Evolutionary conservation across 805 yeast species (phyloP).

Genomic region (Lipomyces chichibuensis): DNA sequence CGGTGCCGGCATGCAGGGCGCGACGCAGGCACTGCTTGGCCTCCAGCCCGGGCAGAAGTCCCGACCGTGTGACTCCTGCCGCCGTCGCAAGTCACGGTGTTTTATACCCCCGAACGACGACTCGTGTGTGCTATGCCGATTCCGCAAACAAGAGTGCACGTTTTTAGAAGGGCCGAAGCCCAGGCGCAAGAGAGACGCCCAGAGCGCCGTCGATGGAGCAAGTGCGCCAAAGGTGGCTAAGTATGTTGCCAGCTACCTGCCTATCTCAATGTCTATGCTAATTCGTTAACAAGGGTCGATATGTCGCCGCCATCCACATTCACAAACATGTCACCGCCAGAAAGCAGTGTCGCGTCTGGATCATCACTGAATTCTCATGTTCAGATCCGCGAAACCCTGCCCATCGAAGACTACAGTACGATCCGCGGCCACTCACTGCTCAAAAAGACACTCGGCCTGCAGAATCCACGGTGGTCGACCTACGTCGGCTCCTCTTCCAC

Average conservation of each 20-base stretch:
- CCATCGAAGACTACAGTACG: constrained; percentile 67
- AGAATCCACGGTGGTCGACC: constrained; percentile 87
- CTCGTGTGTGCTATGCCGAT: constrained; percentile 61
- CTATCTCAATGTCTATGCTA: constrained; percentile 39
- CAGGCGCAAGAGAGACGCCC: constrained; percentile 45
- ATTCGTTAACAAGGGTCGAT: constrained; percentile 28
- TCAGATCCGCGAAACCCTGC: constrained; percentile 42
- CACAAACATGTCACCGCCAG: constrained; percentile 8
- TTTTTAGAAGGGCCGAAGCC: constrained; percentile 59
- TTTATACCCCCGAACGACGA: constrained; percentile 63
- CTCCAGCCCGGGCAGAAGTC: constrained; percentile 36
- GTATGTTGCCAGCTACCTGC: not conserved
- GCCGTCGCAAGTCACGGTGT: constrained; percentile 79
- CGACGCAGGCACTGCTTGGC: constrained; percentile 17
- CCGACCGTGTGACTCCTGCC: constrained; percentile 81
- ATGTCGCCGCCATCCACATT: constrained; percentile 1
- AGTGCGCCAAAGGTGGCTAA: not conserved
- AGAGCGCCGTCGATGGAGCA: not conserved
- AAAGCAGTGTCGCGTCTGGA: not conserved
- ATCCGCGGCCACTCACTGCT: constrained; percentile 66
- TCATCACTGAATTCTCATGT: not conserved
- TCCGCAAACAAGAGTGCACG: constrained; percentile 84
- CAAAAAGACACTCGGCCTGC: constrained; percentile 72
- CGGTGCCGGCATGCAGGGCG: constrained; percentile 10
- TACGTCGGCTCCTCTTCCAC: constrained; percentile 87